phyloP scores from a whole-genome alignment of 495 filamentous ascomycete genomes.

The Aspergillus hancockii region DNA sequence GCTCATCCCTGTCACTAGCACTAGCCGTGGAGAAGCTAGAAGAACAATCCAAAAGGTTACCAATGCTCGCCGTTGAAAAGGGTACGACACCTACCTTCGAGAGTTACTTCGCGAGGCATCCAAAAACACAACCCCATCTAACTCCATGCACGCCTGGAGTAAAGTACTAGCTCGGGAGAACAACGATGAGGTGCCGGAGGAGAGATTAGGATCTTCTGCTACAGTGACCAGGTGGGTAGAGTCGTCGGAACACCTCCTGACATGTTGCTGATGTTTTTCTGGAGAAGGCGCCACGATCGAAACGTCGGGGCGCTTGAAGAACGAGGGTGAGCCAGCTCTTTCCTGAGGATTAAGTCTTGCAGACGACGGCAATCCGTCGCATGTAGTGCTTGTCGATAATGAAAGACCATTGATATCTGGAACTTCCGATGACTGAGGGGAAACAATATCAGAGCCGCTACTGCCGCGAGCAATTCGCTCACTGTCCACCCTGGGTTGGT shows the following conservation, averaged over 20 bases:
- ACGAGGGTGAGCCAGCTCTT: constrained; percentile 2
- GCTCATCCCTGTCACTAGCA: constrained; percentile 14
- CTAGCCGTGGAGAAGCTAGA: constrained; percentile 16
- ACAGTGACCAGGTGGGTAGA: constrained; percentile 15
- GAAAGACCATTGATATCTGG: constrained; percentile 8
- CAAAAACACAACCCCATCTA: constrained; percentile 39
- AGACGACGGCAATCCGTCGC: constrained; percentile 4
- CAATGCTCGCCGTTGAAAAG: neutral
- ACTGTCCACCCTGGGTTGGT: constrained; percentile 2
- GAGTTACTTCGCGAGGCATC: constrained; percentile 27
- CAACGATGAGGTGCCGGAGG: constrained; percentile 13
- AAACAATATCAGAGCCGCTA: neutral
- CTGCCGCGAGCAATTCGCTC: neutral
- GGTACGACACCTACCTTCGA: constrained; percentile 18
- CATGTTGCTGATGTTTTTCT: constrained; percentile 14
- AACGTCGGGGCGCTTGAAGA: constrained; percentile 3
- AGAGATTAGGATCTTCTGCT: constrained; percentile 2
- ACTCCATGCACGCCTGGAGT: constrained; percentile 30
- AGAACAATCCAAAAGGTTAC: neutral
- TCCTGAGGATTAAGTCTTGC: neutral
- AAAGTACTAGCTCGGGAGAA: constrained; percentile 32
- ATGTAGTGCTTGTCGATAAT: neutral
- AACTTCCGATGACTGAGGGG: constrained; percentile 9
- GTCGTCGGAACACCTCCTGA: constrained; percentile 17
- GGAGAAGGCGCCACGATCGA: neutral